phyloP scores from a whole-genome alignment of 495 filamentous ascomycete genomes.

The Penicillium diatomitis region DNA sequence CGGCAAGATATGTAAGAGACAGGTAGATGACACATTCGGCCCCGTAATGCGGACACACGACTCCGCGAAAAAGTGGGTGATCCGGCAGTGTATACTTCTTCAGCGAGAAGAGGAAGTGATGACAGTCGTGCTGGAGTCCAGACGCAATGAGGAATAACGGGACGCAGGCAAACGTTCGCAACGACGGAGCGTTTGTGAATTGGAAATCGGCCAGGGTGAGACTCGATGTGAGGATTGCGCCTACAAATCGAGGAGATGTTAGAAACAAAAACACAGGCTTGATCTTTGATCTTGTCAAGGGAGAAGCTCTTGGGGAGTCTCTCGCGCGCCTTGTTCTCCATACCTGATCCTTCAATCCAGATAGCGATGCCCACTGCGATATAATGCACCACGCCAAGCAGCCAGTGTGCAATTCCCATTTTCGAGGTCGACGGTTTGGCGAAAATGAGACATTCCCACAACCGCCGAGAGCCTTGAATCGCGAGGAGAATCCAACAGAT shows the following conservation, averaged over 20 bases:
- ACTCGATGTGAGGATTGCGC: constrained; percentile 17
- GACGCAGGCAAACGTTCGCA: constrained; percentile 52
- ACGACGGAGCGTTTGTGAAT: constrained; percentile 35
- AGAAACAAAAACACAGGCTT: not conserved
- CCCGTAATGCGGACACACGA: constrained; percentile 87
- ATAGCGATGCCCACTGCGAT: constrained; percentile 57
- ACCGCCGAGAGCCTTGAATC: constrained; percentile 62
- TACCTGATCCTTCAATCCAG: constrained; percentile 83
- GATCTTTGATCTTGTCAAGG: too few species aligned
- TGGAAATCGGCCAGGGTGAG: constrained; percentile 26
- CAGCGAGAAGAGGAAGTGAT: constrained; percentile 68
- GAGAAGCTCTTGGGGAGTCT: constrained; percentile 3
- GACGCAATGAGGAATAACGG: constrained; percentile 67
- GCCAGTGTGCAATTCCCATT: constrained; percentile 82
- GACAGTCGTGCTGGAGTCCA: constrained; percentile 69
- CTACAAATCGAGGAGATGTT: constrained; percentile 7
- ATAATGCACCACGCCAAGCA: constrained; percentile 74
- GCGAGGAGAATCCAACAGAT: constrained; percentile 62
- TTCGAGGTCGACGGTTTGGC: constrained; percentile 55
- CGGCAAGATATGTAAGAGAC: constrained; percentile 63
- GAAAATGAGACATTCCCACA: constrained; percentile 61
- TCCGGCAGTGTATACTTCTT: constrained; percentile 76
- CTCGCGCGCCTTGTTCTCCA: constrained; percentile 8
- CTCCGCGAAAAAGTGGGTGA: constrained; percentile 56
- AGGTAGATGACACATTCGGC: constrained; percentile 80